Conservation (phyloP, 257 asterid species). For the Solanum sparsipilum region DNA sequence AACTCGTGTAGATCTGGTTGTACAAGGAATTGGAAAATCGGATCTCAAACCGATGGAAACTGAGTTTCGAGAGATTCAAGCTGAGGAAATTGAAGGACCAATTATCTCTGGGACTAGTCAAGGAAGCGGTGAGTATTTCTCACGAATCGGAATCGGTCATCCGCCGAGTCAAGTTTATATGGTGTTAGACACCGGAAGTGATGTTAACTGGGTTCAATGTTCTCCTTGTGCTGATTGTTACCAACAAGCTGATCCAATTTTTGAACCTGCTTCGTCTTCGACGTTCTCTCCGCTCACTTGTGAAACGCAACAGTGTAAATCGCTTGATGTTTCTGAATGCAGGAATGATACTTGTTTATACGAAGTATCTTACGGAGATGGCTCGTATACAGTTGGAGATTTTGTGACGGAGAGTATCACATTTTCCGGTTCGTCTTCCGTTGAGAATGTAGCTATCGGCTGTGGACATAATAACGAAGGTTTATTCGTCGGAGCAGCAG, state of each 20-base stretch:
- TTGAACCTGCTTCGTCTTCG: constrained; percentile 62
- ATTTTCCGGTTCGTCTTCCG: constrained; percentile 46
- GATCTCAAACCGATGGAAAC: constrained; percentile 65
- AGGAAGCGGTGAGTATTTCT: constrained; percentile 96
- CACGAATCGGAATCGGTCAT: constrained; percentile 72
- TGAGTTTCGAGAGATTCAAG: constrained; percentile 19
- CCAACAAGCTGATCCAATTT: constrained; percentile 95
- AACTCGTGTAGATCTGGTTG: constrained; percentile 68
- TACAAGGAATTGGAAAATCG: constrained; percentile 28
- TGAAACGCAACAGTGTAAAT: constrained; percentile 56
- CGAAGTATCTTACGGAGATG: constrained; percentile 92
- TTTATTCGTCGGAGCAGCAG: constrained; percentile 80
- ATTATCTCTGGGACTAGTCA: constrained; percentile 85
- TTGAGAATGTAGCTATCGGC: constrained; percentile 67
- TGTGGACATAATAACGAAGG: constrained; percentile 96
- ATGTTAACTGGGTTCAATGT: constrained; percentile 91
- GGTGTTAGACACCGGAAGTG: constrained; percentile 95
- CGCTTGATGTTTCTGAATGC: constrained; percentile 81
- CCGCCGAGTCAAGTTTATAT: constrained; percentile 62
- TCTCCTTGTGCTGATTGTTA: constrained; percentile 91
- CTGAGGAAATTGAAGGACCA: constrained; percentile 50
- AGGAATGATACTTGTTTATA: constrained; percentile 61
- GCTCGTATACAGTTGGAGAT: constrained; percentile 90
- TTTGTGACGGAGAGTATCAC: constrained; percentile 71
- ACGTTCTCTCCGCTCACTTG: constrained; percentile 61